Conservation (phyloP, 2,329 filamentous ascomycete species). For the Xylogone sp. region DNA sequence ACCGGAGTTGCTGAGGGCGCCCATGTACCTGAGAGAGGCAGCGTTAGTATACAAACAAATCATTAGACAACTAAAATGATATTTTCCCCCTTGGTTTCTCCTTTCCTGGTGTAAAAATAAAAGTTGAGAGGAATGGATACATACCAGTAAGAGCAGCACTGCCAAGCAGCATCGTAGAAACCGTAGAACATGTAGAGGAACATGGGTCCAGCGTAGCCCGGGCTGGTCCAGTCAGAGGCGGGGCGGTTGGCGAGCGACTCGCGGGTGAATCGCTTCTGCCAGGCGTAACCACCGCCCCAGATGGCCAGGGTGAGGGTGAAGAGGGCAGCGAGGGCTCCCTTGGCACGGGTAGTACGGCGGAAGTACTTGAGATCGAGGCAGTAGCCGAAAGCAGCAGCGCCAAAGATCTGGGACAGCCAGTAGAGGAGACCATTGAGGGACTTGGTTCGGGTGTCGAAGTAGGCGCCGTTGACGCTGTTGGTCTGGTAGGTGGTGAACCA, state of each 20-base stretch:
- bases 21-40: constrained; percentile 70
- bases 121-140: constrained; percentile 19
- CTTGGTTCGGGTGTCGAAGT: constrained; percentile 70
- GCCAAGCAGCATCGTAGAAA: constrained; percentile 83
- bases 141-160: constrained; percentile 82
- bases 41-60: not conserved
- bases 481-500: constrained; percentile 78
- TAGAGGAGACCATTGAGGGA: constrained; percentile 72
- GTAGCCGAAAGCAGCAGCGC: constrained; percentile 67
- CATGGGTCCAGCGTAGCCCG: constrained; percentile 72
- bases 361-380: constrained; percentile 58
- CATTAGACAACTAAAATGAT: not conserved
- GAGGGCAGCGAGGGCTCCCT: constrained; percentile 54
- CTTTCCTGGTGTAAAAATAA: too few relatives aligned
- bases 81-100: too few relatives aligned
- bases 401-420: constrained; percentile 72
- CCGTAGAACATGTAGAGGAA: constrained; percentile 87
- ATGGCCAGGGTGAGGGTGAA: constrained; percentile 67
- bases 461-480: constrained; percentile 64
- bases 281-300: constrained; percentile 79
- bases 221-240: constrained; percentile 58
- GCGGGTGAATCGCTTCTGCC: constrained; percentile 61
- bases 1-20: constrained; percentile 81
- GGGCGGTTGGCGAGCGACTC: constrained; percentile 18
- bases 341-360: constrained; percentile 63